These are phyloP conservation scores for Jasminum sambac DNA, from an alignment of 257 asterid species.

Conservation along the genomic window DNA sequence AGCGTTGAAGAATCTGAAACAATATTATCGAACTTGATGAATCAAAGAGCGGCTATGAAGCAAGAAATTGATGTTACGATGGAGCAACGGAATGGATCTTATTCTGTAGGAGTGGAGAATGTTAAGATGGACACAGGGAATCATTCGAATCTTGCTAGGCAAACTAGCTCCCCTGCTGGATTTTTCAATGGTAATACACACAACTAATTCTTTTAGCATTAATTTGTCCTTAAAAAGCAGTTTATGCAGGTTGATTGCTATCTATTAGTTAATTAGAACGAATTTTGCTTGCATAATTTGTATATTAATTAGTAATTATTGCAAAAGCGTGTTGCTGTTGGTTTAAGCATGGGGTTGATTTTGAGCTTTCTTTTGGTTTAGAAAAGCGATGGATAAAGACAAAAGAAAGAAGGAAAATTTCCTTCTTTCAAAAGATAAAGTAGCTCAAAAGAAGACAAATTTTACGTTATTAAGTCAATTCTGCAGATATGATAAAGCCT, in stretches of 20 bases:
- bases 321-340: constrained; percentile 11
- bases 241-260: not conserved
- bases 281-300: constrained; percentile 4
- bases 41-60: constrained; percentile 40
- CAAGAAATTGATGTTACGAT: constrained; percentile 44
- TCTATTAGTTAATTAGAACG: not conserved
- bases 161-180: constrained; percentile 89
- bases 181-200: constrained; percentile 60
- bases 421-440: constrained; percentile 18
- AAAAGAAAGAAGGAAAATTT: constrained; percentile 22
- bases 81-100: constrained; percentile 51
- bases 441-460: not conserved
- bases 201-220: not conserved
- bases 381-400: constrained; percentile 4
- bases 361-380: constrained; percentile 25
- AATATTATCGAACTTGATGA: constrained; percentile 51
- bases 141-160: constrained; percentile 61
- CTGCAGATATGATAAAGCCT: not conserved
- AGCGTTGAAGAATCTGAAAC: constrained; percentile 70
- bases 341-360: constrained; percentile 28
- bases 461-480: not conserved
- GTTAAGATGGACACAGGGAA: constrained; percentile 23
- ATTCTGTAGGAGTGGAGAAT: constrained; percentile 50
- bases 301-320: constrained; percentile 1
- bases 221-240: not conserved